Base-by-base conservation (phyloP, 2,329 filamentous ascomycete genomes). In the Zymoseptoria passerinii region DNA sequence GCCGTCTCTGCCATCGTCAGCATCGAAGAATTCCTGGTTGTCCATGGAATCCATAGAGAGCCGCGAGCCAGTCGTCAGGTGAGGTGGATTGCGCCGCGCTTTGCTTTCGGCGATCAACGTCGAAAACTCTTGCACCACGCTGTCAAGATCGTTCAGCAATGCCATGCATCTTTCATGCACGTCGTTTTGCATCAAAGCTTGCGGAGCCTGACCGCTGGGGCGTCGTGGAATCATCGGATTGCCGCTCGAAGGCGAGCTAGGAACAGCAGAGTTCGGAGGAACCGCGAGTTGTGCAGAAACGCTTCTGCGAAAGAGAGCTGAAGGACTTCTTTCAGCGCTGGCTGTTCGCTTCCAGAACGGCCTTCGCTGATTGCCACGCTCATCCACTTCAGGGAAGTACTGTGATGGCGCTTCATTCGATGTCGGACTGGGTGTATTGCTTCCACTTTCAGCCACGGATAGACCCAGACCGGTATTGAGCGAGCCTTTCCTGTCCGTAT, bases 271-370 rank as follows among this genome's bases (percentile, higher is more conserved):
- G 19, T 60, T 56, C 4, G 75, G 71, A 13, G 80, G 78, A 6
- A 80, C 77, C 3, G 76, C 75, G 19, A 82, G 70, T 66, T 84
- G 81, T 10, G 79, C 76, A 28, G 81, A 80, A n/a, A 80, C 73
- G 63, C 75, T 80, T 69, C 78, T 74, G 56, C 73, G 75, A 64
- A 78, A 77, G 48, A 76, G 65, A 56, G 68, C 77, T 62, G 75
- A 71, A 19, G 74, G 74, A 63, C 71, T 76, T 18, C 66, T 63
- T 53, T 70, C 72, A 28, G 59, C 58, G 66, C 85, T 92, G 0
- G 86, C 79, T 74, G 95, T 96, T 52, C 92, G 85, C 73, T 91
- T 95, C 94, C 94, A 99, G 70, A 99, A 97, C 0, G 90, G 80
- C 59, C 84, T 82, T 71, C 80, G 90, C 56, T 90, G 85, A 8